Conservation (phyloP, 2,329 filamentous ascomycete genomes). For the Colletotrichum truncatum region DNA sequence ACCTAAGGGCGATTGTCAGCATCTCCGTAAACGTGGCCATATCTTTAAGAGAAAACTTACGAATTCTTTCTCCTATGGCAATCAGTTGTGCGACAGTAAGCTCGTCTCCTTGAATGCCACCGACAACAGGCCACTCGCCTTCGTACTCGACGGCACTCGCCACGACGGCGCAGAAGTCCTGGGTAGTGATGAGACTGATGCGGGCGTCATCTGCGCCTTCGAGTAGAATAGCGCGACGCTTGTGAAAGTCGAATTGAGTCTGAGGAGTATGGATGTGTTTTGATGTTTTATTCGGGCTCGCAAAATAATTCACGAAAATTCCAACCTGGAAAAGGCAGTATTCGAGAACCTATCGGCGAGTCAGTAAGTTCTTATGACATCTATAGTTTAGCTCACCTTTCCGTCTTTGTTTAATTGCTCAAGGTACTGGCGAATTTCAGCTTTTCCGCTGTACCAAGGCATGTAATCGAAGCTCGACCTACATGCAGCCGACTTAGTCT, state of each 20-base stretch:
- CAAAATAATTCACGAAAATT: conserved; percentile 64
- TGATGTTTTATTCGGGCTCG: conserved; percentile 55
- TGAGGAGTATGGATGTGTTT: conserved; percentile 53
- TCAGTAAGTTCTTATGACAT: fast-evolving
- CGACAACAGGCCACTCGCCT: conserved; percentile 50
- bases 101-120: conserved; percentile 51
- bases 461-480: conserved; percentile 44
- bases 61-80: conserved; percentile 48
- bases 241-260: conserved; percentile 48
- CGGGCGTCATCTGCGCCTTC: conserved; percentile 50
- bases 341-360: conserved; percentile 55
- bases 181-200: conserved; percentile 53
- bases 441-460: conserved; percentile 61
- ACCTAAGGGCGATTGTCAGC: no score
- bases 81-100: conserved; percentile 47
- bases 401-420: conserved; percentile 57
- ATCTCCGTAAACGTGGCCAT: no score
- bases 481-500: not conserved
- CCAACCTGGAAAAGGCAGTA: conserved; percentile 66
- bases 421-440: conserved; percentile 58
- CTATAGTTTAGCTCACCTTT: conserved; percentile 40
- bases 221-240: conserved; percentile 50
- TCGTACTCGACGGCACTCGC: conserved; percentile 52
- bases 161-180: conserved; percentile 52
- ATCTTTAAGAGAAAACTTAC: conserved; percentile 32